A percentile compares a stretch with the other conserved stretches of the same genome.
These are phyloP conservation scores for Plicaturopsis crispa DNA, from an alignment of 768 basidiomycete genomes.

Conservation along the genomic window DNA sequence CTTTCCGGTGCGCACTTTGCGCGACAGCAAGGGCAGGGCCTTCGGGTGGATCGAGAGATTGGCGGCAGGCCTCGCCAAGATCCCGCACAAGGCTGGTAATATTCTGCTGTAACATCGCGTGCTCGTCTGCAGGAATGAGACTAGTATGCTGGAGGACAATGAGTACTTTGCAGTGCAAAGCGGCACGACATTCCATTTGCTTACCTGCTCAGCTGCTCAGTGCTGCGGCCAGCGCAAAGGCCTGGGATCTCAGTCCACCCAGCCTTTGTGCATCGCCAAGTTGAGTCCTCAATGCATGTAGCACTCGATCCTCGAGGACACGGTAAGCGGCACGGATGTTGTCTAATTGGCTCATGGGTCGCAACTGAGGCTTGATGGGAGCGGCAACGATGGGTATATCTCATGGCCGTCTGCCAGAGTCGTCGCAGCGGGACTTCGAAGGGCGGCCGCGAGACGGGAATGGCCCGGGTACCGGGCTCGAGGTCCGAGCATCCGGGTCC, in stretches of 20 bases:
- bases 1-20: neutral
- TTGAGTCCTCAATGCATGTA: slow-evolving; percentile 8
- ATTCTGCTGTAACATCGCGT: slow-evolving; percentile 7
- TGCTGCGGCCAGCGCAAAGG: slow-evolving; percentile 13
- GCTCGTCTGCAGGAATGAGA: slow-evolving; percentile 7
- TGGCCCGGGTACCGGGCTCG: too few species aligned
- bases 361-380: too few species aligned
- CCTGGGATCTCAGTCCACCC: slow-evolving; percentile 10
- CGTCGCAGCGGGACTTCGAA: too few species aligned
- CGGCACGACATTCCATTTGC: slow-evolving; percentile 7
- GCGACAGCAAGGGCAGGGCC: neutral
- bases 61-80: slow-evolving; percentile 7
- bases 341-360: slow-evolving; percentile 9
- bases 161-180: slow-evolving; percentile 9
- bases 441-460: too few species aligned
- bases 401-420: too few species aligned
- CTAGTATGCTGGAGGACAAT: slow-evolving; percentile 7
- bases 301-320: slow-evolving; percentile 8
- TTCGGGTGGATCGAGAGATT: slow-evolving; percentile 9
- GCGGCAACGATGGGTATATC: too few species aligned
- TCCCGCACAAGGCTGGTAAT: slow-evolving; percentile 8
- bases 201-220: slow-evolving; percentile 6
- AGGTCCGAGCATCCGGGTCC: too few species aligned
- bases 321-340: slow-evolving; percentile 14
- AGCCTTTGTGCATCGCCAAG: slow-evolving; percentile 7